Percentiles rank a stretch among this genome's conserved stretches.
Conservation (phyloP, 2,329 filamentous ascomycete genomes). For the Pyricularia sp. region DNA sequence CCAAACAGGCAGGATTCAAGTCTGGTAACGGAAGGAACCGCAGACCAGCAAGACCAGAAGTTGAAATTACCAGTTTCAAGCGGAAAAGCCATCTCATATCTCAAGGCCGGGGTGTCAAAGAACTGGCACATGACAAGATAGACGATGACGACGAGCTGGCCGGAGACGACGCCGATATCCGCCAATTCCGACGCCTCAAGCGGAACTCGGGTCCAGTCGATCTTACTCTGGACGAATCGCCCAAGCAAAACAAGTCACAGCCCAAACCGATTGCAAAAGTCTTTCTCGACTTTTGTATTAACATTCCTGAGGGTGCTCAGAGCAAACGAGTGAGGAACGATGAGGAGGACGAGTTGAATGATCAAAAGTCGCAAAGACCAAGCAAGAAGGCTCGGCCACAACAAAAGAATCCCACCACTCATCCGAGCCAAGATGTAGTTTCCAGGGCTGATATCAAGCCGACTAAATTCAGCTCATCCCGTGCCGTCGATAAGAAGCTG, state of each 20-base stretch:
- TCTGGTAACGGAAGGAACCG: background rate
- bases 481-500: background rate
- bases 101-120: background rate
- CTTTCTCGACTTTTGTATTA: background rate
- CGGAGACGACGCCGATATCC: background rate
- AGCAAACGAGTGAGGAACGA: background rate
- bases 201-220: background rate
- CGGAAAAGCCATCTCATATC: background rate
- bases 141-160: background rate
- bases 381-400: background rate
- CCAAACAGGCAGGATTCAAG: background rate
- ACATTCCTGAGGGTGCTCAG: background rate
- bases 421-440: background rate
- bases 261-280: background rate
- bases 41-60: background rate
- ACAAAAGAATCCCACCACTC: background rate
- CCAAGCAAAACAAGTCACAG: background rate
- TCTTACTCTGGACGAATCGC: background rate
- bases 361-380: background rate
- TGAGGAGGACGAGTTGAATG: background rate
- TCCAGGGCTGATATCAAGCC: background rate
- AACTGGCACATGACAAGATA: background rate
- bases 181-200: background rate
- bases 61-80: background rate
- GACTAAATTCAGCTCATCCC: background rate